These are phyloP conservation scores for Dothiorella sarmentorum DNA, from an alignment of 2,329 filamentous ascomycete species.

Conservation along the genomic window DNA sequence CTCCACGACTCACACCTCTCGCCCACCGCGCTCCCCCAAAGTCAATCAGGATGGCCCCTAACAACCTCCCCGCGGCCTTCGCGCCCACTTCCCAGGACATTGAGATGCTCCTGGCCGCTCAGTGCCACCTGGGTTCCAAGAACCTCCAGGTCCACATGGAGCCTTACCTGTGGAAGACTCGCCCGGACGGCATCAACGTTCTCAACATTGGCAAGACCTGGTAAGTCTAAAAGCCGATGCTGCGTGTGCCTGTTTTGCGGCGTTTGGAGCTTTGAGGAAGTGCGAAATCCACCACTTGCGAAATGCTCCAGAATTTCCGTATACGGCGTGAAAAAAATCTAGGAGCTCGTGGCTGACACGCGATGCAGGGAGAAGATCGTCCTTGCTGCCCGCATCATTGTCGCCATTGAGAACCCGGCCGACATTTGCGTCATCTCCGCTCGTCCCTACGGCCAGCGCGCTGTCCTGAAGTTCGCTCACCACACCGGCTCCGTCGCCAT, in stretches of 20 bases:
- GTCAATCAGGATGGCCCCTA: conserved; percentile 81
- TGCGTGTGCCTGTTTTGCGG: background rate
- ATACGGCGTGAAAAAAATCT: background rate
- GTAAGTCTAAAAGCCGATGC: conserved; percentile 53
- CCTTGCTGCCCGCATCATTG: conserved; percentile 97
- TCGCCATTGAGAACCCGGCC: conserved; percentile 97
- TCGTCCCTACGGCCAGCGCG: conserved; percentile 98
- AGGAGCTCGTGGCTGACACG: conserved; percentile 14
- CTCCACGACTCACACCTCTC: conserved; percentile 16
- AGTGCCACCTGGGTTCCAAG: conserved; percentile 96
- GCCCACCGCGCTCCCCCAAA: conserved; percentile 27
- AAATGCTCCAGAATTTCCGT: background rate
- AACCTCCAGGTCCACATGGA: conserved; percentile 99
- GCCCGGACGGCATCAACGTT: conserved; percentile 96
- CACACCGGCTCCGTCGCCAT: conserved; percentile 98
- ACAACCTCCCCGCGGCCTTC: conserved; percentile 91
- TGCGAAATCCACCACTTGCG: background rate
- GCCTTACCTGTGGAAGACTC: conserved; percentile 99
- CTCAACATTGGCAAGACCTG: conserved; percentile 99
- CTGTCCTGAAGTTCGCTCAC: conserved; percentile 98
- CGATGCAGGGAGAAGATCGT: conserved; percentile 96
- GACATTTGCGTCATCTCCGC: conserved; percentile 95
- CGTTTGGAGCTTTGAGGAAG: background rate
- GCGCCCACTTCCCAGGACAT: conserved; percentile 98
- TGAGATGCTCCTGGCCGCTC: conserved; percentile 97